Percentiles rank a stretch among this genome's conserved stretches.
Conservation (phyloP, 306 rosid genomes). For the Citrullus amarus region DNA sequence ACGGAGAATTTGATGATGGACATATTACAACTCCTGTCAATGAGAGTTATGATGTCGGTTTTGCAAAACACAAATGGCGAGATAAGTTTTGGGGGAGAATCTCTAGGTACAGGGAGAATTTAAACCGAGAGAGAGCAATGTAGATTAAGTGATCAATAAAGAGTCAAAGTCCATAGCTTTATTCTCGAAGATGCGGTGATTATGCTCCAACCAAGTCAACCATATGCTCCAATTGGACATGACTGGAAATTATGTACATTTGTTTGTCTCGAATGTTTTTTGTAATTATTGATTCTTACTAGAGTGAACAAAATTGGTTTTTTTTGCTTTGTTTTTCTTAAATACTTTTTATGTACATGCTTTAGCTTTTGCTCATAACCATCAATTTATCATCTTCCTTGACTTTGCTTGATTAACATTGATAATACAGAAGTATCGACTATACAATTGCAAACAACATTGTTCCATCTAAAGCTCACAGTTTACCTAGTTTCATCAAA, state of each 20-base stretch:
- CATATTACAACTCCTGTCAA: neutral
- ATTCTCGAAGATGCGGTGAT: too few species aligned
- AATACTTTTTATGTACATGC: neutral
- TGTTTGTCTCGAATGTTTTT: neutral
- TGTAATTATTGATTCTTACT: neutral
- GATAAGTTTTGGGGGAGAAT: too few species aligned
- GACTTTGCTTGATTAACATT: conserved; percentile 20
- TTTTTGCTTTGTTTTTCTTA: neutral
- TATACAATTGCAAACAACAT: conserved; percentile 51
- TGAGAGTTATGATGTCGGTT: neutral
- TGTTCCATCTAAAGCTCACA: conserved; percentile 23
- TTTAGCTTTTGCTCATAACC: neutral
- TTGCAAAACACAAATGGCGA: neutral
- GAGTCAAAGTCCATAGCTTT: too few species aligned
- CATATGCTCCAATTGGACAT: too few species aligned
- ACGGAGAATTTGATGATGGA: neutral
- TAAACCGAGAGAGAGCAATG: too few species aligned
- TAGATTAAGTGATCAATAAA: too few species aligned
- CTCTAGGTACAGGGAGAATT: too few species aligned
- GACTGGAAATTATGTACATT: neutral
- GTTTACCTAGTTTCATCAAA: conserved; percentile 42
- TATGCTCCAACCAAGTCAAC: too few species aligned
- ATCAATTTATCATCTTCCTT: conserved; percentile 3
- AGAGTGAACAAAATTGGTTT: neutral
- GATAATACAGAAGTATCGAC: conserved; percentile 61